Conservation (phyloP, 2,329 filamentous ascomycete genomes). For the Microsporum audouinii region DNA sequence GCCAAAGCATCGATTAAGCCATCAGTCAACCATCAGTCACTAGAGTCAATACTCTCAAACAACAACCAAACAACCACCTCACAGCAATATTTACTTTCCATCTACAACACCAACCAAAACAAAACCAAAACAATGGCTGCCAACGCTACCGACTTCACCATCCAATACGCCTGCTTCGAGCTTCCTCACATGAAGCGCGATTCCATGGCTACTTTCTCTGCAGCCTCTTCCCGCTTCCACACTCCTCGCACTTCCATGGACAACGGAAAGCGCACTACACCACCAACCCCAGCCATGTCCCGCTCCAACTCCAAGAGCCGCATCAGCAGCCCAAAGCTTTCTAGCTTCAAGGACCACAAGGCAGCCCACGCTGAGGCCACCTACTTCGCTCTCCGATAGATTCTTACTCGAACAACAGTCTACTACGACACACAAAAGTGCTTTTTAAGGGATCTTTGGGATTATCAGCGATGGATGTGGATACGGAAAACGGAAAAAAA, state of each 20-base stretch:
- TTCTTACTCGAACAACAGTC: background rate
- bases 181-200: background rate
- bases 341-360: background rate
- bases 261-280: constrained; percentile 1
- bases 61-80: background rate
- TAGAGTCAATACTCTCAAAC: background rate
- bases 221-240: constrained; percentile 3
- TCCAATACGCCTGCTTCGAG: constrained; percentile 4
- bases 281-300: background rate
- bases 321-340: background rate
- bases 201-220: background rate
- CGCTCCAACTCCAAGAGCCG: constrained; percentile 1
- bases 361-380: background rate
- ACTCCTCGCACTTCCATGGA: constrained; percentile 2
- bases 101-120: background rate
- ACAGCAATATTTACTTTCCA: background rate
- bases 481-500: background rate
- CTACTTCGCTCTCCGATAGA: constrained; percentile 4
- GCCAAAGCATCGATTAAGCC: background rate
- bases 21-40: background rate
- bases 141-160: constrained; percentile 5
- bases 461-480: constrained; percentile 1
- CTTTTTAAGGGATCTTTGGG: background rate
- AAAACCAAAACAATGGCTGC: background rate
- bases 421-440: background rate